Conservation (phyloP, 2,329 filamentous ascomycete genomes). For the Neodidymelliopsis sp. region DNA sequence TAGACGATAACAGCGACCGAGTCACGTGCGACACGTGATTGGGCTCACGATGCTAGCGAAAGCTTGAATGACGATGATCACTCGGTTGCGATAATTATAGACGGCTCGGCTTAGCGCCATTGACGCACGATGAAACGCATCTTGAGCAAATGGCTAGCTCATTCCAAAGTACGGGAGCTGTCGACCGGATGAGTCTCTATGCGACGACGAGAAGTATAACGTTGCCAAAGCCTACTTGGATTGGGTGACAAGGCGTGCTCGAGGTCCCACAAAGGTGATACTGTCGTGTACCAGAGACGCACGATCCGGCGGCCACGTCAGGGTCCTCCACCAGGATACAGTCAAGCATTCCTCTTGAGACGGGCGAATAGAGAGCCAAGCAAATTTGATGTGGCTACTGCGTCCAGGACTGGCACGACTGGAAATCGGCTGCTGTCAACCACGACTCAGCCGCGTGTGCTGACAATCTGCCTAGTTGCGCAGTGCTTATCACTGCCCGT, state of each 20-base stretch:
- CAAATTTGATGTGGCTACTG: conserved; percentile 11
- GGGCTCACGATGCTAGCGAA: not conserved
- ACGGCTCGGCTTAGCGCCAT: conserved; percentile 13
- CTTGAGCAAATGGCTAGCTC: not conserved
- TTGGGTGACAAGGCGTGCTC: conserved; percentile 6
- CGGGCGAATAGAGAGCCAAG: conserved; percentile 15
- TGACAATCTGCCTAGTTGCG: conserved; percentile 22
- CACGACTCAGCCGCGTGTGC: conserved; percentile 37
- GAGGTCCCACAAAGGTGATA: conserved; percentile 12
- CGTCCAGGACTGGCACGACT: conserved; percentile 5
- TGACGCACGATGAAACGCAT: conserved; percentile 23
- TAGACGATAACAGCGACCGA: conserved; percentile 5
- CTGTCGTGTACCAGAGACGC: conserved; percentile 17
- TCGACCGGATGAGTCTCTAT: not conserved
- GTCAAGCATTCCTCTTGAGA: conserved; percentile 16
- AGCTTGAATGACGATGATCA: conserved; percentile 14
- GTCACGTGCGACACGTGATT: conserved; percentile 14
- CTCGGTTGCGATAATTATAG: conserved; percentile 31
- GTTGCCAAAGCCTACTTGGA: not conserved
- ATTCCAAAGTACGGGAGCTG: not conserved
- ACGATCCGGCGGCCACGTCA: conserved; percentile 26
- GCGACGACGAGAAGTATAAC: not conserved
- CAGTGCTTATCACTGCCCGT: conserved; percentile 25
- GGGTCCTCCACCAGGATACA: conserved; percentile 15
- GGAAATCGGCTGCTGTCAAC: conserved; percentile 21